Conservation (phyloP, 31 red algal genomes). For the Porphyra umbilicalis region DNA sequence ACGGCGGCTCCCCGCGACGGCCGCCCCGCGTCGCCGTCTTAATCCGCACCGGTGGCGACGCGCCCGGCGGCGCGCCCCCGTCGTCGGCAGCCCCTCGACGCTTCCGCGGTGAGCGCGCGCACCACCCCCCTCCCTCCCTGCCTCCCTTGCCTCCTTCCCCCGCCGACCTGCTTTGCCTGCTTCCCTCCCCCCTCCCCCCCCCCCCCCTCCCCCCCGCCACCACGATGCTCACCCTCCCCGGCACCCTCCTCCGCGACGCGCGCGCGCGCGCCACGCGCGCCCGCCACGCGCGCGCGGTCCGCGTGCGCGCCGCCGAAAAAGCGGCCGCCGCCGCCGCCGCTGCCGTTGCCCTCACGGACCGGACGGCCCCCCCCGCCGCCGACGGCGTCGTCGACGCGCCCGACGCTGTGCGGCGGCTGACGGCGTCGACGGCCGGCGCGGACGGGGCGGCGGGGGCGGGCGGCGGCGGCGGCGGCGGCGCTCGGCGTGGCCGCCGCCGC, state of each 20-base stretch:
- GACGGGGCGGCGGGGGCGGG: no score
- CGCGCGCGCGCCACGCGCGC: neutral
- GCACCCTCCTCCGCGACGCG: neutral
- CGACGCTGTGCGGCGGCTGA: no score
- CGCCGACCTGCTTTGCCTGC: neutral
- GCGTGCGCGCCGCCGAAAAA: neutral
- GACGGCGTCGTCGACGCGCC: no score
- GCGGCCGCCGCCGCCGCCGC: neutral
- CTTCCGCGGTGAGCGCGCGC: no score
- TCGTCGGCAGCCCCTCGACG: no score
- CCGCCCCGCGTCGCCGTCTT: no score
- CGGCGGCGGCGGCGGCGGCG: neutral
- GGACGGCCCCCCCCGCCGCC: neutral
- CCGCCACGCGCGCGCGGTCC: neutral
- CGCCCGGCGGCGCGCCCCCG: no score
- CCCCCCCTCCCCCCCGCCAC: neutral
- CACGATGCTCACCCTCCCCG: neutral
- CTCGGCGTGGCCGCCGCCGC: neutral
- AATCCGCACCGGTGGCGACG: no score
- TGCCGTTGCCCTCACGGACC: neutral
- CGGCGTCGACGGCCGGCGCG: no score
- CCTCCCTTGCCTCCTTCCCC: neutral
- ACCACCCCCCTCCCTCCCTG: neutral
- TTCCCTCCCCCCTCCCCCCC: no score
- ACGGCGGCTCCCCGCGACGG: no score